A percentile compares a stretch with the other conserved stretches of the same genome.
Conservation (phyloP, 495 filamentous ascomycete species). For the Hapsidospora chrysogenum region DNA sequence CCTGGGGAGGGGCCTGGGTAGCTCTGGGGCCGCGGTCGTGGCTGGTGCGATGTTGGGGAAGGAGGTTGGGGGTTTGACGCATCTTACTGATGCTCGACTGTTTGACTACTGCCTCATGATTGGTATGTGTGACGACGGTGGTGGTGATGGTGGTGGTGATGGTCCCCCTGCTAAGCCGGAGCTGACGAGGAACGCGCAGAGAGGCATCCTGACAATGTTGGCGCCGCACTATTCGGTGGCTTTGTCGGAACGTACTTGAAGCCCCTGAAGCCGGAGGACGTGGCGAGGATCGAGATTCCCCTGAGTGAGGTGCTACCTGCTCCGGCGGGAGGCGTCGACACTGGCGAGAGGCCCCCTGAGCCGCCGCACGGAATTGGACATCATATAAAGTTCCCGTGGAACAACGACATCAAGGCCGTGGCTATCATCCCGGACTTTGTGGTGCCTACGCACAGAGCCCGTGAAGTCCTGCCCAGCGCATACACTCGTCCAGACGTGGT, state of each 20-base stretch:
- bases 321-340: conserved; percentile 76
- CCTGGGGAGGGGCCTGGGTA: conserved; percentile 75
- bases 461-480: conserved; percentile 57
- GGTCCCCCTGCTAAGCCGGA: no score
- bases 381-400: conserved; percentile 84
- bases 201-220: conserved; percentile 93
- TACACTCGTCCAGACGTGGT: conserved; percentile 71
- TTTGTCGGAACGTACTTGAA: conserved; percentile 93
- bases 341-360: conserved; percentile 62
- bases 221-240: conserved; percentile 86
- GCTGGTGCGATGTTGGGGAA: conserved; percentile 85
- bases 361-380: conserved; percentile 86
- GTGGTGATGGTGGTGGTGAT: no score
- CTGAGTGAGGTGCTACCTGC: conserved; percentile 80
- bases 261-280: conserved; percentile 72
- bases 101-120: conserved; percentile 96
- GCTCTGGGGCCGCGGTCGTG: conserved; percentile 85
- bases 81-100: conserved; percentile 63
- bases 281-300: conserved; percentile 80
- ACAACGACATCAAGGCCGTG: conserved; percentile 82
- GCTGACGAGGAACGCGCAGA: conserved; percentile 38
- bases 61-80: conserved; percentile 62
- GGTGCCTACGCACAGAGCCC: conserved; percentile 73
- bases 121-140: conserved; percentile 21
- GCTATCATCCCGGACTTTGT: conserved; percentile 91